phyloP scores from a whole-genome alignment of 352 stramenopile species.

The Phytophthora cactorum region DNA sequence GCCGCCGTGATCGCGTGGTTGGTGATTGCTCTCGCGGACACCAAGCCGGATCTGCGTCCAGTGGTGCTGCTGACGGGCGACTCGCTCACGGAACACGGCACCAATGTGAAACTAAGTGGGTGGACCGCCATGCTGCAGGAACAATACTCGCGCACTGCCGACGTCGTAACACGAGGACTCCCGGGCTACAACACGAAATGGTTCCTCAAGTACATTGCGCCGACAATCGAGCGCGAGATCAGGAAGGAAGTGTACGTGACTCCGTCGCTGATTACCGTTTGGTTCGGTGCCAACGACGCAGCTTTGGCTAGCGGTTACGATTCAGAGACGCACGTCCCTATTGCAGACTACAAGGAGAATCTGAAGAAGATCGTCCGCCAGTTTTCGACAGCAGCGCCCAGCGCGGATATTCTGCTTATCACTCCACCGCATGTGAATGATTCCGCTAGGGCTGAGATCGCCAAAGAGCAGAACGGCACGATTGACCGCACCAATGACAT shows the following conservation, averaged over 20 bases:
- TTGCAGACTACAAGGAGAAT: constrained; percentile 24
- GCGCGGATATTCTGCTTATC: constrained; percentile 47
- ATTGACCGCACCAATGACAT: constrained; percentile 21
- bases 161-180: constrained; percentile 49
- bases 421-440: constrained; percentile 32
- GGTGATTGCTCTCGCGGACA: constrained; percentile 24
- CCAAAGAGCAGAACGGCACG: constrained; percentile 16
- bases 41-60: constrained; percentile 26
- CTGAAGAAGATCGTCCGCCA: constrained; percentile 15
- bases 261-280: constrained; percentile 30
- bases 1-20: constrained; percentile 19
- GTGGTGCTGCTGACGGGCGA: constrained; percentile 42
- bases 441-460: constrained; percentile 16
- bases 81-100: constrained; percentile 46
- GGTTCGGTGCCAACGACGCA: constrained; percentile 34
- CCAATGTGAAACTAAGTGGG: constrained; percentile 27
- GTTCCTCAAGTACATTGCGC: constrained; percentile 39
- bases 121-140: constrained; percentile 41
- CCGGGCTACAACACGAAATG: constrained; percentile 56
- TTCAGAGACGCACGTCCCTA: constrained; percentile 20
- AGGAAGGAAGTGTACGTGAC: constrained; percentile 16
- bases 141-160: constrained; percentile 39
- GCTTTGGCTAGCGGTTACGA: constrained; percentile 25
- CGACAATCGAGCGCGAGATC: constrained; percentile 25
- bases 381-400: constrained; percentile 14